A percentile compares a stretch with the other conserved stretches of the same genome.
These are phyloP conservation scores for Yamadazyma siamensis DNA, from an alignment of 1,139 yeast genomes.

Conservation along the genomic window DNA sequence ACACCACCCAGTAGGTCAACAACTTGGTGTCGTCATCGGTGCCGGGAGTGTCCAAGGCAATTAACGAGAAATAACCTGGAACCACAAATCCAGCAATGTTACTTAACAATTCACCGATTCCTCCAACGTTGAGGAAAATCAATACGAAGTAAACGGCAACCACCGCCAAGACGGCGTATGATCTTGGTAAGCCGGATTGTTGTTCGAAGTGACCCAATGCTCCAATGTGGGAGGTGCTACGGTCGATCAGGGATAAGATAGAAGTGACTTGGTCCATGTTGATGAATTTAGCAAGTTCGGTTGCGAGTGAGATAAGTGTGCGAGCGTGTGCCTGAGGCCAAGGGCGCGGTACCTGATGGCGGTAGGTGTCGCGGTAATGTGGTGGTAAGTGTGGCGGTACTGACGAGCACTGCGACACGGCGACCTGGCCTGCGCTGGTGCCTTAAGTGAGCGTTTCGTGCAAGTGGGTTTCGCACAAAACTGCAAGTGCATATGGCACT, in stretches of 20 bases:
- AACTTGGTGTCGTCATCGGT: conserved; percentile 79
- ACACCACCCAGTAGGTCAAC: conserved; percentile 95
- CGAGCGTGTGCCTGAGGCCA: too few species aligned
- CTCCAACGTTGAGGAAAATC: conserved; percentile 87
- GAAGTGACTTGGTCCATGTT: conserved; percentile 16
- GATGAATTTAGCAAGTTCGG: neutral
- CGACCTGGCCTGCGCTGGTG: too few species aligned
- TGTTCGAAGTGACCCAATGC: conserved; percentile 47
- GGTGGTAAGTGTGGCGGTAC: too few species aligned
- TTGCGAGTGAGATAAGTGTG: neutral
- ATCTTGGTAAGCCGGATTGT: conserved; percentile 79
- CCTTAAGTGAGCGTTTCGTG: too few species aligned
- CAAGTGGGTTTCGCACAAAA: too few species aligned
- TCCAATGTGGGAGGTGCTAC: conserved; percentile 8
- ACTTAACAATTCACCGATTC: conserved; percentile 87
- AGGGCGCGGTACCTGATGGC: too few species aligned
- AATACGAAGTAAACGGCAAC: conserved; percentile 66
- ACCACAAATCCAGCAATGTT: conserved; percentile 87
- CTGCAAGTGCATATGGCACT: too few species aligned
- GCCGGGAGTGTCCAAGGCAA: conserved; percentile 72
- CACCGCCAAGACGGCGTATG: conserved; percentile 72
- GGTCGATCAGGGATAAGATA: conserved; percentile 14
- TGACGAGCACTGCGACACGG: too few species aligned
- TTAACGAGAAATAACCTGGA: conserved; percentile 86
- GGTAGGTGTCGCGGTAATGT: too few species aligned